Conservation (phyloP, 1,284 basidiomycete species). For the Apiotrichum sp. region DNA sequence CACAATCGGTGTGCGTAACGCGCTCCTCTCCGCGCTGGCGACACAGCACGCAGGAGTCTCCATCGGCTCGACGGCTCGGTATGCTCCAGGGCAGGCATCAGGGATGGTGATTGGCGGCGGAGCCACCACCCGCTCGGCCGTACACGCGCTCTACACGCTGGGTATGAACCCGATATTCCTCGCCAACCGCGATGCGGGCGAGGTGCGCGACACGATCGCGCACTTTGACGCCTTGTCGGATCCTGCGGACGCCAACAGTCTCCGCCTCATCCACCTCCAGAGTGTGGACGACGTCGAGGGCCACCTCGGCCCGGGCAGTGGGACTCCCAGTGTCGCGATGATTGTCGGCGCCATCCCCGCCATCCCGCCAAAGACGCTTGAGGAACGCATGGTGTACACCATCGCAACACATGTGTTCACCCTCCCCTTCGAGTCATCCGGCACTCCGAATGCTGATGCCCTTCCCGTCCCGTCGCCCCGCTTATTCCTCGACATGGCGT, state of each 20-base stretch:
- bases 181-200: slow-evolving; percentile 49
- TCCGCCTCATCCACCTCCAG: background rate
- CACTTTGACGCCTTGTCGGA: slow-evolving; percentile 2
- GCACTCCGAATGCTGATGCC: too few relatives aligned
- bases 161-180: slow-evolving; percentile 41
- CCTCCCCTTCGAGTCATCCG: too few relatives aligned
- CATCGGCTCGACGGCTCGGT: too few relatives aligned
- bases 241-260: slow-evolving; percentile 1
- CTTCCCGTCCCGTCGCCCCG: too few relatives aligned
- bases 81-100: too few relatives aligned
- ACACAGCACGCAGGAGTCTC: too few relatives aligned
- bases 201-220: background rate
- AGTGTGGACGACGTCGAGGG: background rate
- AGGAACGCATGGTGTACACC: slow-evolving; percentile 15
- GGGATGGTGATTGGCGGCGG: too few relatives aligned
- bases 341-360: slow-evolving; percentile 19
- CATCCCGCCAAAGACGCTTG: slow-evolving; percentile 7
- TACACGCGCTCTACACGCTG: too few relatives aligned
- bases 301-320: background rate
- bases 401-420: slow-evolving; percentile 8
- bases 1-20: too few relatives aligned
- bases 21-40: too few relatives aligned
- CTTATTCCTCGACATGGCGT: too few relatives aligned
- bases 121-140: too few relatives aligned
- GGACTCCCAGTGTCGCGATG: slow-evolving; percentile 3